Evolutionary conservation across 2,329 filamentous ascomycete species (phyloP), one percentile per base, ranked within the genome.

Genomic region (Diaporthe eres): DNA sequence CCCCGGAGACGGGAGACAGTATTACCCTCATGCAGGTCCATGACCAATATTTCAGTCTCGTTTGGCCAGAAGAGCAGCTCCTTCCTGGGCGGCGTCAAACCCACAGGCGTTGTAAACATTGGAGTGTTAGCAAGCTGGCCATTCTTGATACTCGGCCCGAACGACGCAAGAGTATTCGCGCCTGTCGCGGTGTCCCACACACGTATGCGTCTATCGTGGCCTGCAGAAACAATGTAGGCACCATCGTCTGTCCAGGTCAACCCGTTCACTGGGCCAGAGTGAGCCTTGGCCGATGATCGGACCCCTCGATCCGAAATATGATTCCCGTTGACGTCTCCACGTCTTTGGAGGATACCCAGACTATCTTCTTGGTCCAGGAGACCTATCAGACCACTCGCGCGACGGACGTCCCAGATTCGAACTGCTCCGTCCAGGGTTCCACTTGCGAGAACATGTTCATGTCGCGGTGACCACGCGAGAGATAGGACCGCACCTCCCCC

Each of bases 151-250:
- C 92, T 89, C 0, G 96, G 94, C 0, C 95, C 95, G 81, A 98
- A 98, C 82, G 93, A 96, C 0, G 94, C 94, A 8, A 98, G 90
- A 0, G 94, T 97, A 83, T 98, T 98, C 25, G 93, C 93, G 2
- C 95, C 95, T 0, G 91, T 94, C 0, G 88, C 88, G 2, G 94
- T 91, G 81, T 98, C 90, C 96, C 96, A 98, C 1, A 98, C 94
- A 6, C 96, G 91, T 77, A 98, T 93, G 12, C 93, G 91, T 67
- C 94, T 89, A 82, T 98, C 97, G 75, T 97, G 94, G 0, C 95
- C 96, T 2, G 94, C 90, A 0, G 94, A 95, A 17, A 98, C 88
- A 25, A 98, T 88, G 81, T 94, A 92, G 19, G 87, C 87, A 0
- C 95, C 95, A 81, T 95, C 92, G 76, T 95, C 92, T 0, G 94